Conservation (phyloP, 192 early-diverging fungal species). For the Backusella luteola region DNA sequence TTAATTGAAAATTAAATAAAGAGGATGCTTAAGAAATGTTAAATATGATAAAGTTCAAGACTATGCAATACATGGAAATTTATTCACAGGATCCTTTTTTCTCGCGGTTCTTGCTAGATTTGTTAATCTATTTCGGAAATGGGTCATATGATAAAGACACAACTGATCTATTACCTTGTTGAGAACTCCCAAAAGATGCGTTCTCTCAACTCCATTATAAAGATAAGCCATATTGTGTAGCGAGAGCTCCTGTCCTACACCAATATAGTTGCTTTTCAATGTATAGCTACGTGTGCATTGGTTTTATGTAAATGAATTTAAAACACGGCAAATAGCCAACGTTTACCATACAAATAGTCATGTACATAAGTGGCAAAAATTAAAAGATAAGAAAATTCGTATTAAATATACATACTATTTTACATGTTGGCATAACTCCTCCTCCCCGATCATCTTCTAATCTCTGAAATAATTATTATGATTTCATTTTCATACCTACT, state of each 20-base stretch:
- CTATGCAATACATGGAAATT: neutral
- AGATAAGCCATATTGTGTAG: neutral
- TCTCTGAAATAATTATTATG: neutral
- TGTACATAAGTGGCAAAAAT: no score
- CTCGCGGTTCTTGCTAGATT: neutral
- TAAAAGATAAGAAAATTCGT: no score
- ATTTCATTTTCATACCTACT: neutral
- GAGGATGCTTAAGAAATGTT: neutral
- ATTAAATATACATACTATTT: no score
- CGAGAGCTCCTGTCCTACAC: neutral
- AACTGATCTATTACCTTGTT: slow-evolving; percentile 4
- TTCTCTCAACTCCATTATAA: neutral
- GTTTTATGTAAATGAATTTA: neutral
- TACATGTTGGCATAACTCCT: no score
- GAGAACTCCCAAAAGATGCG: neutral
- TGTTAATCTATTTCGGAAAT: neutral
- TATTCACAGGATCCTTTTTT: neutral
- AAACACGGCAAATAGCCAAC: neutral
- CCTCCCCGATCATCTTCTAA: neutral
- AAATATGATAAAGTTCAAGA: neutral
- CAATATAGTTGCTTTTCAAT: neutral
- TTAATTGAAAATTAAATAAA: neutral
- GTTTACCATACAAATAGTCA: no score
- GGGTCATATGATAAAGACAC: neutral
- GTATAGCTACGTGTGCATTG: no score